A percentile compares a stretch with the other conserved stretches of the same genome.
phyloP scores from a whole-genome alignment of 441 rosid genomes.

The Erysimum pusillum region DNA sequence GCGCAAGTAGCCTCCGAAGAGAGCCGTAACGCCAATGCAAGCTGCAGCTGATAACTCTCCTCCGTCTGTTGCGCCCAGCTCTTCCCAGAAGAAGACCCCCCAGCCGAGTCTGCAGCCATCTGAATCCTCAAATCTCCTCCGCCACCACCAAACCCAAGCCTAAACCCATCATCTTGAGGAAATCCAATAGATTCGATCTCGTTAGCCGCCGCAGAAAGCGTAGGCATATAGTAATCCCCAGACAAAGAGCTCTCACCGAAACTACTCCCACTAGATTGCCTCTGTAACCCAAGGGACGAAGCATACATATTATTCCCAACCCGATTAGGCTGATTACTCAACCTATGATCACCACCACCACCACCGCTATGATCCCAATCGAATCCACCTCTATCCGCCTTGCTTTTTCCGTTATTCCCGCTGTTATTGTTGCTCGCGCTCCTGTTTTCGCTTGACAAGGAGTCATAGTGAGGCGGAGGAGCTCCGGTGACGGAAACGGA shows the following conservation, averaged over 20 bases:
- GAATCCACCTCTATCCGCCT: slow-evolving; percentile 54
- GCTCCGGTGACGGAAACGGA: slow-evolving; percentile 55
- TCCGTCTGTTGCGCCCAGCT: slow-evolving; percentile 99
- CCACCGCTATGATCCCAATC: slow-evolving; percentile 71
- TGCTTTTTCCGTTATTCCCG: slow-evolving; percentile 51
- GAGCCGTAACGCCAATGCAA: slow-evolving; percentile 91
- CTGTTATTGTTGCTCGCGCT: slow-evolving; percentile 32
- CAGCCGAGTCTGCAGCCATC: slow-evolving; percentile 49
- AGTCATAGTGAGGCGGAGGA: slow-evolving; percentile 62
- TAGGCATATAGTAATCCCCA: slow-evolving; percentile 81
- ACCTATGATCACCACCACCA: slow-evolving; percentile 56
- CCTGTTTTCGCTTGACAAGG: slow-evolving; percentile 67
- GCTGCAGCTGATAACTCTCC: slow-evolving; percentile 98
- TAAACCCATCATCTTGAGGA: slow-evolving; percentile 63
- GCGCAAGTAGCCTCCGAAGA: slow-evolving; percentile 90
- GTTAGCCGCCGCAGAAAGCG: slow-evolving; percentile 62
- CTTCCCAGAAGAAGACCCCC: slow-evolving; percentile 72
- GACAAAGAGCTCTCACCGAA: slow-evolving; percentile 94
- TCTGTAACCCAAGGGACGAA: slow-evolving; percentile 75
- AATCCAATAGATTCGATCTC: slow-evolving; percentile 76
- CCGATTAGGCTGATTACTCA: slow-evolving; percentile 59
- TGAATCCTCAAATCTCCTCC: slow-evolving; percentile 59
- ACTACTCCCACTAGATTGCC: slow-evolving; percentile 98
- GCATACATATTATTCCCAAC: slow-evolving; percentile 55
- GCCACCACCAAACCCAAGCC: slow-evolving; percentile 50